These are phyloP conservation scores for Fusarium nisikadoi DNA, from an alignment of 2,329 filamentous ascomycete genomes.

Conservation along the genomic window DNA sequence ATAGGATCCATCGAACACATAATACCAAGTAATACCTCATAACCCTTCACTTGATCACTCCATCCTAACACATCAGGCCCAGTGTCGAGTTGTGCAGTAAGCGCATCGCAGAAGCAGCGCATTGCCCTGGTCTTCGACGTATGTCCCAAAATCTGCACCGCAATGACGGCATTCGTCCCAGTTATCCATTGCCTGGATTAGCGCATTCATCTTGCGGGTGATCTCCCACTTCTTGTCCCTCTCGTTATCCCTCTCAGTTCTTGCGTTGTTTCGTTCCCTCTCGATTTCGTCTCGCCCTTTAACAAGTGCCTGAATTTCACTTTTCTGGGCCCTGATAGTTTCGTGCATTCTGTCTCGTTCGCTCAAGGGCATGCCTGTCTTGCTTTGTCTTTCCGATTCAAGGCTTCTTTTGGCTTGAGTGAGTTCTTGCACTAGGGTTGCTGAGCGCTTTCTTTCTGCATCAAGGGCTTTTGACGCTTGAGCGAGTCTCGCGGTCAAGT, in stretches of 20 bases:
- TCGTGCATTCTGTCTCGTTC: not conserved
- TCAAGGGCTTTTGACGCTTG: not conserved
- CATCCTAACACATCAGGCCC: not conserved
- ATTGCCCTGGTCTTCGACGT: not conserved
- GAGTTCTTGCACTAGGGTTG: not conserved
- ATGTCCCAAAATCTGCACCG: not conserved
- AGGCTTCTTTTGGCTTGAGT: not conserved
- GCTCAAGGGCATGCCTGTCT: fast-evolving
- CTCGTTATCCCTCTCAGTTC: not conserved
- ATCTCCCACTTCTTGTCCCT: not conserved
- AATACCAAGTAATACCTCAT: not conserved
- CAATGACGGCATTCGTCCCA: not conserved
- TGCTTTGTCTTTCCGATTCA: not conserved
- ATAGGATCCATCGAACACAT: not conserved
- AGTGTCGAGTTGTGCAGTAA: not conserved
- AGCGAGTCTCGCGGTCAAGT: not conserved
- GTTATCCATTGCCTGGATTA: not conserved
- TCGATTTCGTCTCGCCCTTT: not conserved
- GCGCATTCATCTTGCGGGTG: not conserved
- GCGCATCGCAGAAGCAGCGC: not conserved
- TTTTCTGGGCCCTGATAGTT: not conserved
- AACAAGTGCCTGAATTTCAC: not conserved
- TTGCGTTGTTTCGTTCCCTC: not conserved
- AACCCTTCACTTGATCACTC: not conserved
- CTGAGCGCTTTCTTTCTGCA: not conserved